These are phyloP conservation scores for Komagataella ulmi DNA, from an alignment of 805 yeast genomes.

Conservation along the genomic window DNA sequence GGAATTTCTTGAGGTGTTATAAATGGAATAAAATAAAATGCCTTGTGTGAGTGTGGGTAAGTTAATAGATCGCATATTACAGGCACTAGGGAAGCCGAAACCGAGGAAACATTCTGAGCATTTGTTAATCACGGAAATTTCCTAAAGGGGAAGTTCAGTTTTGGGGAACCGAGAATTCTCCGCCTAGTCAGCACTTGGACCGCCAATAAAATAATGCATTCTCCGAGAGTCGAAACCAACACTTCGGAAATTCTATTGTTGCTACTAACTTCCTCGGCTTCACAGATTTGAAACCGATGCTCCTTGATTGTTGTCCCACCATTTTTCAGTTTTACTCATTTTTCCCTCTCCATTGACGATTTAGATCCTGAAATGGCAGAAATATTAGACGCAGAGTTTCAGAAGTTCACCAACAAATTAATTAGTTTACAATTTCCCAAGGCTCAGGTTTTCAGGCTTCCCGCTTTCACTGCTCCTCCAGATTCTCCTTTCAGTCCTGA, in stretches of 20 bases:
- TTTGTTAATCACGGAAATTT: neutral
- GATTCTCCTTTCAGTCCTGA: conserved; percentile 12
- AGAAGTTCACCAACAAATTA: neutral
- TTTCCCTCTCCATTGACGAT: too few species aligned
- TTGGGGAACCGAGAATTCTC: too few species aligned
- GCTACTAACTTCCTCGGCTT: too few species aligned
- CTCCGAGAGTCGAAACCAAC: neutral
- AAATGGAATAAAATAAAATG: neutral
- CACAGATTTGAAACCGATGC: too few species aligned
- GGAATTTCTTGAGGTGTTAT: neutral
- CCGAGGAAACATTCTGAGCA: neutral
- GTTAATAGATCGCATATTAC: neutral
- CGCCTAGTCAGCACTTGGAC: too few species aligned
- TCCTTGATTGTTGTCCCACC: neutral
- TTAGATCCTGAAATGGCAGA: neutral
- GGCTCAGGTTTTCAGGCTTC: conserved; percentile 13
- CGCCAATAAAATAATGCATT: neutral
- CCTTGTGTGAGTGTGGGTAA: neutral
- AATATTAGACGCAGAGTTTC: neutral
- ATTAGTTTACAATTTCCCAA: conserved; percentile 11
- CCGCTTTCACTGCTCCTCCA: conserved; percentile 12
- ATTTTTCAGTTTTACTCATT: too few species aligned
- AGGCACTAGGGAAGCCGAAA: neutral
- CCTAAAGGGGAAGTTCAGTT: neutral
- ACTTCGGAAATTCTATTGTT: neutral